phyloP scores from a whole-genome alignment of 2,329 filamentous ascomycete species.

The Colletotrichum zoysiae region DNA sequence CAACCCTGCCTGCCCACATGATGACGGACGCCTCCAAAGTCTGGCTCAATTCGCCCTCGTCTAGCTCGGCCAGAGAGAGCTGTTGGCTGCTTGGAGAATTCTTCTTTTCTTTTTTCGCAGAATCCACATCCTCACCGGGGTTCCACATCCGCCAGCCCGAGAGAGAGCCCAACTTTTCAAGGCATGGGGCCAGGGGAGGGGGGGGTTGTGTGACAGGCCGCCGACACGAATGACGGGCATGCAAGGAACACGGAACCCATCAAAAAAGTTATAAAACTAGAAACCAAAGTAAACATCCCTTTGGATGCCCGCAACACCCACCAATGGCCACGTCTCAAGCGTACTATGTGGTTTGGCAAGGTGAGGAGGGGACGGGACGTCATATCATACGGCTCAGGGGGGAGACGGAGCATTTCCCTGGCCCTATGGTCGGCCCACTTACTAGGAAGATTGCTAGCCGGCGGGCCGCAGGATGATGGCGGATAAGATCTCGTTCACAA shows the following conservation, averaged over 20 bases:
- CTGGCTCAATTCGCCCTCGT: neutral
- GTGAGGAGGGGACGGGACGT: conserved; percentile 6
- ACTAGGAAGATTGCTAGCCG: neutral
- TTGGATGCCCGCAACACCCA: neutral
- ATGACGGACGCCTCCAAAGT: neutral
- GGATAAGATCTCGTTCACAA: conserved; percentile 28
- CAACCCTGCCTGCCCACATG: neutral
- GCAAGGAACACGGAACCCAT: neutral
- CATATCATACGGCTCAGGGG: conserved; percentile 20
- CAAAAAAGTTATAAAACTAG: neutral
- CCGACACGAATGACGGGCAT: conserved; percentile 30
- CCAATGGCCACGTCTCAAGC: conserved; percentile 1
- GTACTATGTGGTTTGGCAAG: neutral
- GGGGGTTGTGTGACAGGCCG: conserved; percentile 16
- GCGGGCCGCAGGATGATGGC: conserved; percentile 30
- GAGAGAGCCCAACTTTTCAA: neutral
- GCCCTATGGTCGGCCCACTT: neutral
- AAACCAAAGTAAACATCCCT: conserved; percentile 8
- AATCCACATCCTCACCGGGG: conserved; percentile 32
- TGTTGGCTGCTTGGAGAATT: conserved; percentile 2
- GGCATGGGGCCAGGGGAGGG: neutral
- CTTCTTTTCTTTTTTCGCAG: neutral
- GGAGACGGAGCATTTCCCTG: conserved; percentile 1
- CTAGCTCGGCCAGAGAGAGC: neutral
- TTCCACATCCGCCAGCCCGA: conserved; percentile 5